Evolutionary conservation across 2,329 filamentous ascomycete species (phyloP), one percentile per base, ranked within the genome.

Genomic region (Aspergillus brasiliensis): DNA sequence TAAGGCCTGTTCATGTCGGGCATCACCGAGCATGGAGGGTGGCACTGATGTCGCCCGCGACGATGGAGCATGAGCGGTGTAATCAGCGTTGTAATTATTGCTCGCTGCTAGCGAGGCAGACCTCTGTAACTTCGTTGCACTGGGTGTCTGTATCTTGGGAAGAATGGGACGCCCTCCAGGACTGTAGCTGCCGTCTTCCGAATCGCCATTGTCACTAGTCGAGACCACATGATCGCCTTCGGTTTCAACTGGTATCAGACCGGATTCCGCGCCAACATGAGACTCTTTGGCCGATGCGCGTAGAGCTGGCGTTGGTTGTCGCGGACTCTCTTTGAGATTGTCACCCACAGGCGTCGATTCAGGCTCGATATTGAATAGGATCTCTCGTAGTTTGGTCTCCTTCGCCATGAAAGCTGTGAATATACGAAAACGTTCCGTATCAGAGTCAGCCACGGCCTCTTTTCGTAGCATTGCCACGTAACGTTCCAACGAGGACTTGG

Each of bases 391-490:
- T 47, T 80, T 79, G 7, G 77, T 75, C 64, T 82, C 80, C 58
- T 81, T 81, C 5, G 72, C 73, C 55, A 77, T 73, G 62, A 85
- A 86, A 2, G 77, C 73, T 6, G 77, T 81, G 63, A 86, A 86
- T 0, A 83, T 77, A 58, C 81, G 81, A 63, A 81, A 81, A 61
- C 84, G 83, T 48, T 83, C 80, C 56, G 81, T 77, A 47, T 85
- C 81, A 2, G 76, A 76, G 40, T 78, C 69, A 49, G 79, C 73
- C 58, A 76, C 73, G 28, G 80, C 77, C 66, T 86, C 84, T 55
- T 80, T 78, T 51, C 80, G 79, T 23, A 86, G 73, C 82, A 86
- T 86, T 3, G 76, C 74, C 28, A 84, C 80, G 65, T 82, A 86
- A 44, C 83, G 77, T 52, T 82, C 80, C 51, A 86, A 69, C 25